These are phyloP conservation scores for Diaporthe ilicicola DNA, from an alignment of 2,329 filamentous ascomycete species.

Conservation along the genomic window DNA sequence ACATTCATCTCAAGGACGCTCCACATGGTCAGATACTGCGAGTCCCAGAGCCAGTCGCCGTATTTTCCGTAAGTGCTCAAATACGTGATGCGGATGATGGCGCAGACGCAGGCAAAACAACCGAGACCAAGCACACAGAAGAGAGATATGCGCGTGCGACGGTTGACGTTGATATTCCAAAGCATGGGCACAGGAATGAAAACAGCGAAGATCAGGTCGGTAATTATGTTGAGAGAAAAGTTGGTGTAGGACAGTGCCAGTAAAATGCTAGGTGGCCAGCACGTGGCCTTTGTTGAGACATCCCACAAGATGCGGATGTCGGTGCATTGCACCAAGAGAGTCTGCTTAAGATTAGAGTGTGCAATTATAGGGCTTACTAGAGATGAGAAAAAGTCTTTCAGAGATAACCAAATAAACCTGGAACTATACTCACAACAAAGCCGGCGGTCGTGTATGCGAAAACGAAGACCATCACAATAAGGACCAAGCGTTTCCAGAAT, in stretches of 20 bases:
- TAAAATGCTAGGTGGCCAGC: constrained; percentile 51
- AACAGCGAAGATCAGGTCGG: constrained; percentile 41
- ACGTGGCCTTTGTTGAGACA: constrained; percentile 45
- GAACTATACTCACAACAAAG: constrained; percentile 45
- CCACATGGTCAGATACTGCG: constrained; percentile 42
- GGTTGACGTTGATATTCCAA: constrained; percentile 42
- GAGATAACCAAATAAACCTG: background rate
- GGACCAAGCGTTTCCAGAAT: constrained; percentile 47
- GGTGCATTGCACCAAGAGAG: constrained; percentile 57
- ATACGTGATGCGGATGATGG: constrained; percentile 41
- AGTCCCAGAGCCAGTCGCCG: constrained; percentile 42
- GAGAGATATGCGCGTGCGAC: constrained; percentile 39
- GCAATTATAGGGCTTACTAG: background rate
- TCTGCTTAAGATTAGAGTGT: constrained; percentile 39
- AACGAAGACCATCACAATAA: constrained; percentile 49
- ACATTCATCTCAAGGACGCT: constrained; percentile 39
- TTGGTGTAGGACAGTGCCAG: constrained; percentile 54
- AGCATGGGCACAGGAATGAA: constrained; percentile 42
- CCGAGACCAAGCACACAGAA: constrained; percentile 39
- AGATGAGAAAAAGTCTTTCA: background rate
- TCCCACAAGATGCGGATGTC: constrained; percentile 57
- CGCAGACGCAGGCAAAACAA: constrained; percentile 40
- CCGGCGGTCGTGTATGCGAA: constrained; percentile 43
- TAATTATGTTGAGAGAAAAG: constrained; percentile 44
- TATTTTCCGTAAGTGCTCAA: constrained; percentile 38